These are phyloP conservation scores for Exophiala lecanii-corni DNA, from an alignment of 2,329 filamentous ascomycete species.

Conservation along the genomic window DNA sequence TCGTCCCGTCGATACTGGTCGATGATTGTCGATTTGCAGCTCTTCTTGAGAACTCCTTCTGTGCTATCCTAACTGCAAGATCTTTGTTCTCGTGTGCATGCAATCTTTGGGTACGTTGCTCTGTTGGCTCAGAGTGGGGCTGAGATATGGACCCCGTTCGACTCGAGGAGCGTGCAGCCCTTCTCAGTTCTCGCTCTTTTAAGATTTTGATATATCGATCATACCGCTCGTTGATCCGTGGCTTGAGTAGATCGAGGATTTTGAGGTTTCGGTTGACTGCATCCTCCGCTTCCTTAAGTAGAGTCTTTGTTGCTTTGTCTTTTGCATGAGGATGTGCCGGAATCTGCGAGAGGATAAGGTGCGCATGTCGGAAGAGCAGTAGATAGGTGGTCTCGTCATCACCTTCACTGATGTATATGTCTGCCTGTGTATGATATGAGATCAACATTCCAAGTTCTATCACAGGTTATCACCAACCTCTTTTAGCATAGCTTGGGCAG, in stretches of 20 bases:
- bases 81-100: constrained; percentile 68
- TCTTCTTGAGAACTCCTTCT: constrained; percentile 64
- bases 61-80: constrained; percentile 70
- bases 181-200: constrained; percentile 41
- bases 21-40: constrained; percentile 55
- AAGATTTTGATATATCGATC: constrained; percentile 59
- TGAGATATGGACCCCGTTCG: constrained; percentile 2
- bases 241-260: constrained; percentile 73
- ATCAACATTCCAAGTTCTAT: constrained; percentile 4
- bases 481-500: constrained; percentile 71
- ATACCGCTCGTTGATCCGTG: constrained; percentile 67
- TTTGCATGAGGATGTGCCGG: constrained; percentile 71
- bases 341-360: constrained; percentile 74
- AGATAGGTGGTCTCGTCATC: constrained; percentile 87
- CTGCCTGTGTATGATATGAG: constrained; percentile 54
- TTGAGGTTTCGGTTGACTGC: constrained; percentile 61
- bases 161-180: constrained; percentile 8
- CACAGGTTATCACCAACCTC: constrained; percentile 57
- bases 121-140: constrained; percentile 1
- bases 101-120: constrained; percentile 47
- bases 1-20: constrained; percentile 50
- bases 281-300: constrained; percentile 54
- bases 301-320: constrained; percentile 54
- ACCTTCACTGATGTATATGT: constrained; percentile 77
- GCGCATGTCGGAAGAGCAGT: constrained; percentile 82